Evolutionary conservation across 306 rosid species (phyloP).

Genomic region (Begonia masoniana): DNA sequence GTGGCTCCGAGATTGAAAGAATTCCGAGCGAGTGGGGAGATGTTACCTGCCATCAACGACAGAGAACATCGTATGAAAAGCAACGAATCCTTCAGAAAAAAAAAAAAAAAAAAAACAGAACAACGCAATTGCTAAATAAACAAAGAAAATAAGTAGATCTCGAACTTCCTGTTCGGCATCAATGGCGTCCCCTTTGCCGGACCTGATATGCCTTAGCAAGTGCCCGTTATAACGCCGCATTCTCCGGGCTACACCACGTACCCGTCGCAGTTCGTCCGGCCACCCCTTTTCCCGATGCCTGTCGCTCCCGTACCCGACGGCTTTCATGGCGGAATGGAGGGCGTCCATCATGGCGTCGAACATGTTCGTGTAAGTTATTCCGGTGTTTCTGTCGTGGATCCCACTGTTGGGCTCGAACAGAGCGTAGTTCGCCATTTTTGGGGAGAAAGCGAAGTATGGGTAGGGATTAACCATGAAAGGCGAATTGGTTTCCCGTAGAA

Average conservation of each 20-base stretch:
- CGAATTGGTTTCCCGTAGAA: slow-evolving; percentile 30
- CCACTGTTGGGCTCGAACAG: slow-evolving; percentile 55
- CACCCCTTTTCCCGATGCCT: slow-evolving; percentile 73
- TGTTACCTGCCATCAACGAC: slow-evolving; percentile 31
- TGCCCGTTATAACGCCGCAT: slow-evolving; percentile 42
- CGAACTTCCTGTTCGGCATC: slow-evolving; percentile 76
- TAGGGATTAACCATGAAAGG: slow-evolving; percentile 92
- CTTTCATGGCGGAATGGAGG: slow-evolving; percentile 50
- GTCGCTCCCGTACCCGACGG: slow-evolving; percentile 39
- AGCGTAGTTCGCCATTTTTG: slow-evolving; percentile 32
- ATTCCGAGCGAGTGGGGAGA: slow-evolving; percentile 71
- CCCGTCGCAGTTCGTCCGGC: slow-evolving; percentile 77
- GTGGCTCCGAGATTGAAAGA: slow-evolving; percentile 40
- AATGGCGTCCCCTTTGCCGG: slow-evolving; percentile 67
- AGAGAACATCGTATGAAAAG: too few species aligned
- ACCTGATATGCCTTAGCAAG: slow-evolving; percentile 34
- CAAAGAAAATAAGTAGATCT: slow-evolving; percentile 48
- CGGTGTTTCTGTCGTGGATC: slow-evolving; percentile 32
- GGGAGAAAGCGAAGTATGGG: slow-evolving; percentile 69
- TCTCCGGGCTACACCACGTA: slow-evolving; percentile 44
- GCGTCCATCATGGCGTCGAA: slow-evolving; percentile 70
- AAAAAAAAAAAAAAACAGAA: too few species aligned
- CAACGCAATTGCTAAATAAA: slow-evolving; percentile 13
- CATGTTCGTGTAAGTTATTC: slow-evolving; percentile 49
- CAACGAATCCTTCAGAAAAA: too few species aligned